Percentiles rank a stretch among this genome's conserved stretches.
phyloP scores from a whole-genome alignment of 2,329 filamentous ascomycete genomes.

The Apiospora kogelbergensis region DNA sequence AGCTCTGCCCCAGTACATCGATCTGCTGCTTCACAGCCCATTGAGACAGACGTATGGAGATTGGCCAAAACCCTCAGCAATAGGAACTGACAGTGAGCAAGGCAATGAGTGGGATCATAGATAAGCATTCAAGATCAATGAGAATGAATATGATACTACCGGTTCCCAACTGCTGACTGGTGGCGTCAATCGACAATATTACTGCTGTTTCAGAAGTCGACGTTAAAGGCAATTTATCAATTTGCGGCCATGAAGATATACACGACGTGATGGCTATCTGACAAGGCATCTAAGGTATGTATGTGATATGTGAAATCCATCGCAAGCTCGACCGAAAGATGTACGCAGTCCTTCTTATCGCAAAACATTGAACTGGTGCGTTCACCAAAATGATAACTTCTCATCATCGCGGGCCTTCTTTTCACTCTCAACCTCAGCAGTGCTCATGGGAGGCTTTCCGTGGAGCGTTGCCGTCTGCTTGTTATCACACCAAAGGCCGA shows the following conservation, averaged over 20 bases:
- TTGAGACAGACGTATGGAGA: background rate
- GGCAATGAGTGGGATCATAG: background rate
- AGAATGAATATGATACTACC: background rate
- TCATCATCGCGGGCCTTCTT: too few species aligned
- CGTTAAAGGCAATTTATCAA: background rate
- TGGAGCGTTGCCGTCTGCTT: conserved; percentile 18
- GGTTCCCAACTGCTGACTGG: background rate
- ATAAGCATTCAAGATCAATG: background rate
- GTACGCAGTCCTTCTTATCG: background rate
- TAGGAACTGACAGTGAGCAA: background rate
- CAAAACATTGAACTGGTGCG: background rate
- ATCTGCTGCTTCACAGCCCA: background rate
- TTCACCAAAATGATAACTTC: background rate
- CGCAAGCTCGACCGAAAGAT: background rate
- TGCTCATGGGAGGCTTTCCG: conserved; percentile 3
- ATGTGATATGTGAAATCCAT: background rate
- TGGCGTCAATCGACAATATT: too few species aligned
- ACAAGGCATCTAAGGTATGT: background rate
- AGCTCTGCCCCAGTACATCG: background rate
- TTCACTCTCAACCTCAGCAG: background rate
- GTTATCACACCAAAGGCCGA: conserved; percentile 29
- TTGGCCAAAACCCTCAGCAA: background rate
- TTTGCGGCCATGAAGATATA: background rate
- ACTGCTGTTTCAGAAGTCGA: background rate
- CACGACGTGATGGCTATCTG: background rate